Conservation (phyloP, 768 basidiomycete species). For the Xanthoconium purpureum region DNA sequence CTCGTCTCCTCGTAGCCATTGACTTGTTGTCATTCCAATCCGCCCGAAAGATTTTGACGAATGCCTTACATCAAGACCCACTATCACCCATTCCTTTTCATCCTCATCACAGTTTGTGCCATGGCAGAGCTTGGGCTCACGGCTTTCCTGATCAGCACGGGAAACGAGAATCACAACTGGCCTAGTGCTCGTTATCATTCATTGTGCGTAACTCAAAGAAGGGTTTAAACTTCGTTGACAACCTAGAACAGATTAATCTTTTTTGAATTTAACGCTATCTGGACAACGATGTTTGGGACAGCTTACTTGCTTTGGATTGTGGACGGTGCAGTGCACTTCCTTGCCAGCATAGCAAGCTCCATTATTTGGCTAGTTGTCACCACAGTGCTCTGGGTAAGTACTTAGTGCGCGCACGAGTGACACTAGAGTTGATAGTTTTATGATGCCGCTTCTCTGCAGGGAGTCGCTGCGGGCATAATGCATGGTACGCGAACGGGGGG, state of each 20-base stretch:
- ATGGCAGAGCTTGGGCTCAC: constrained; percentile 74
- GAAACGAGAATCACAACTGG: constrained; percentile 62
- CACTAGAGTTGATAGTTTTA: neutral
- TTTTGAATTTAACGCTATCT: constrained; percentile 62
- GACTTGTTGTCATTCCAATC: constrained; percentile 10
- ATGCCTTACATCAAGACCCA: constrained; percentile 48
- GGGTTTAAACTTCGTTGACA: constrained; percentile 3
- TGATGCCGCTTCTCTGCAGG: constrained; percentile 40
- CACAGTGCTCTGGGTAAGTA: constrained; percentile 61
- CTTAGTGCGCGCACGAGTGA: constrained; percentile 28
- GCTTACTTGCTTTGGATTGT: constrained; percentile 72
- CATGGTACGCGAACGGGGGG: constrained; percentile 59
- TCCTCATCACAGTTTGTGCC: constrained; percentile 62
- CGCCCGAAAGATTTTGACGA: constrained; percentile 12
- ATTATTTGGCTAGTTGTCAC: constrained; percentile 70
- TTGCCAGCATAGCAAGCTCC: constrained; percentile 78
- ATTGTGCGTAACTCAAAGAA: constrained; percentile 42
- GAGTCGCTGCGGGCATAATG: constrained; percentile 64
- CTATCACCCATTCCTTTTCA: constrained; percentile 62
- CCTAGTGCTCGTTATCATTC: constrained; percentile 61
- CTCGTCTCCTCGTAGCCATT: constrained; percentile 11
- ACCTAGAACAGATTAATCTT: constrained; percentile 45
- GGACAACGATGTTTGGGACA: constrained; percentile 71
- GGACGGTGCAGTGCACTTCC: constrained; percentile 59
- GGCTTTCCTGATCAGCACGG: constrained; percentile 67